A percentile compares a stretch with the other conserved stretches of the same genome.
Conservation (phyloP, 1,139 yeast species). For the Kodamaea sp. region DNA sequence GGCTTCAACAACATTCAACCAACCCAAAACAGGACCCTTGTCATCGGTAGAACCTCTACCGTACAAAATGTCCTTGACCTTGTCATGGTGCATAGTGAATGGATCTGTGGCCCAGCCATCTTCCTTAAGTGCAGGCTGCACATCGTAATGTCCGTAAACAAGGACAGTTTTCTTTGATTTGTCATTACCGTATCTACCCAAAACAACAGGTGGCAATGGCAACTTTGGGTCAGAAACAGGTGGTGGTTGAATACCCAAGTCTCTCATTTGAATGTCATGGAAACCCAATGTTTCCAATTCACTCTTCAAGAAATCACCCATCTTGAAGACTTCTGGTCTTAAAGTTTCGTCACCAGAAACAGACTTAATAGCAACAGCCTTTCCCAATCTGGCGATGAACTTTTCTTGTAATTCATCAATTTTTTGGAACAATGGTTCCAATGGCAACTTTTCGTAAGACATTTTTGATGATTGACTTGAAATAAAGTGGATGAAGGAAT, state of each 20-base stretch:
- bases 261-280: slow-evolving; percentile 73
- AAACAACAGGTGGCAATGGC: slow-evolving; percentile 86
- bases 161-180: slow-evolving; percentile 80
- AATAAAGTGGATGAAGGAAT: too few species aligned
- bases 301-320: slow-evolving; percentile 75
- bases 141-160: slow-evolving; percentile 96
- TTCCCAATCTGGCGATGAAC: slow-evolving; percentile 63
- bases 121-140: slow-evolving; percentile 88
- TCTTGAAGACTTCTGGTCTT: slow-evolving; percentile 80
- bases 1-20: slow-evolving; percentile 93
- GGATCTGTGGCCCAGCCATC: slow-evolving; percentile 98
- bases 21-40: slow-evolving; percentile 96
- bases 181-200: slow-evolving; percentile 82
- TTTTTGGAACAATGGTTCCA: slow-evolving; percentile 50
- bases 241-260: slow-evolving; percentile 86
- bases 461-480: slow-evolving; percentile 8
- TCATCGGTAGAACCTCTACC: slow-evolving; percentile 98
- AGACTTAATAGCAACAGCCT: slow-evolving; percentile 91
- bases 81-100: slow-evolving; percentile 58
- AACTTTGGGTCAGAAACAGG: slow-evolving; percentile 63
- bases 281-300: slow-evolving; percentile 75
- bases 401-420: slow-evolving; percentile 69
- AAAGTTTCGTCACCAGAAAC: slow-evolving; percentile 87
- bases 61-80: slow-evolving; percentile 60
- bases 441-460: slow-evolving; percentile 40